phyloP scores from a whole-genome alignment of 169 alveolate species.

The Cryptosporidium sp. region DNA sequence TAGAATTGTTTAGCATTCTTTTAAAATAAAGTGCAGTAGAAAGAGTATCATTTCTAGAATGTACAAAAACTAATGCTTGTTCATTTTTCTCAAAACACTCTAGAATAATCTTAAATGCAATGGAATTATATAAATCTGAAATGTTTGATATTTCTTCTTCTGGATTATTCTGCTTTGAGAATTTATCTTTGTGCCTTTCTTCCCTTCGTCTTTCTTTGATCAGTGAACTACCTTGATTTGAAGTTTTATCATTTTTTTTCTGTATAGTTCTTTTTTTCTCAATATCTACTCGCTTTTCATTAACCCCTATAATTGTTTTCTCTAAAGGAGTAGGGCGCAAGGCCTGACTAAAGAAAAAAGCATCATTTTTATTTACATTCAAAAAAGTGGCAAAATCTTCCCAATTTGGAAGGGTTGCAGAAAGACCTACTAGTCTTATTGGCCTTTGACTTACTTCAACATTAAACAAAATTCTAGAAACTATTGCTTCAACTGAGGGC shows the following conservation, averaged over 20 bases:
- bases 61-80: slow-evolving; percentile 98
- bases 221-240: neutral
- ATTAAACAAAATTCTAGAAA: slow-evolving; percentile 94
- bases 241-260: neutral
- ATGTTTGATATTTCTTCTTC: slow-evolving; percentile 94
- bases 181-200: neutral
- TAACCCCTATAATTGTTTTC: slow-evolving; percentile 96
- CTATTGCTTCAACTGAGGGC: slow-evolving; percentile 98
- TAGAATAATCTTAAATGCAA: slow-evolving; percentile 74
- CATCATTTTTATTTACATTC: slow-evolving; percentile 93
- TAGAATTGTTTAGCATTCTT: slow-evolving; percentile 75
- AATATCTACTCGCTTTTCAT: slow-evolving; percentile 94
- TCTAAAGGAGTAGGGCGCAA: slow-evolving; percentile 98
- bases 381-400: slow-evolving; percentile 98
- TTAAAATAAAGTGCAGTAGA: slow-evolving; percentile 93
- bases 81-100: slow-evolving; percentile 85
- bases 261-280: neutral
- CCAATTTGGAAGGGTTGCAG: slow-evolving; percentile 99
- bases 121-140: slow-evolving; percentile 83
- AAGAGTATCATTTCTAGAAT: slow-evolving; percentile 98
- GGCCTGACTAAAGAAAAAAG: slow-evolving; percentile 94
- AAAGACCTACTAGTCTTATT: slow-evolving; percentile 90
- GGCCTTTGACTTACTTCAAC: slow-evolving; percentile 48
- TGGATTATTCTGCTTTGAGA: slow-evolving; percentile 86
- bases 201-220: neutral